Evolutionary conservation across 306 rosid species (phyloP), one percentile per base, ranked within the genome.

Genomic region (Vachellia pachyceras): DNA sequence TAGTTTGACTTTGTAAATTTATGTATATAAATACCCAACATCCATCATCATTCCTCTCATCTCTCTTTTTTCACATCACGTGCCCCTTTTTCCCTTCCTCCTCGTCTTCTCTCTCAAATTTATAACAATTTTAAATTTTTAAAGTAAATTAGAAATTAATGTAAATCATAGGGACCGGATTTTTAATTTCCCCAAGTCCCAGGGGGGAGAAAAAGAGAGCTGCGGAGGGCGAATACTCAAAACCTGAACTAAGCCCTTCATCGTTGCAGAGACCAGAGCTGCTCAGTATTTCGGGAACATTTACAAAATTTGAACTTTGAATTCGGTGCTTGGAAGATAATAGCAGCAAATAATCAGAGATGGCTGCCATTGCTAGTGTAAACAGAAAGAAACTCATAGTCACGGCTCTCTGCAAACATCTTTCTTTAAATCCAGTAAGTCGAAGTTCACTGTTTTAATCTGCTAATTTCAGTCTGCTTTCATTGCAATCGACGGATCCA

Each of bases 361-460:
- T 95, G 98, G 97, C 86, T 72, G 63, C 86, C 8, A 84, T 35
- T 47, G 85, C 80, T 72, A 84, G 76, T 68, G 85, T 55, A 9
- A 64, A 41, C 79, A 90, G 89, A 83, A 89, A 84, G 40, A 88
- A 89, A 68, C 79, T 83, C 70, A 76, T 91, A 55, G 84, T 72
- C 29, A 79, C 82, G 22, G 93, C 92, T 85, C 90, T 93, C 73
- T 85, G 83, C 80, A 89, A 88, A 42, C 79, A 86, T 87, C 72
- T 88, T 75, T 74, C 91, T 52, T 54, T 93, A 79, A 91, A 95
- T 82, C 82, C 88, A 71, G 99, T 95, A 84, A 90, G 93, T 78
- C 55, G 64, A 57, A 29, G 1, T 17, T 72, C 75, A 25, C 44
- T 79, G 63, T 44, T 60, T 23, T 10, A 49, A 72, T 69, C 7